Evolutionary conservation across 2,329 filamentous ascomycete genomes (phyloP).

Genomic region (Fusarium sambucinum): DNA sequence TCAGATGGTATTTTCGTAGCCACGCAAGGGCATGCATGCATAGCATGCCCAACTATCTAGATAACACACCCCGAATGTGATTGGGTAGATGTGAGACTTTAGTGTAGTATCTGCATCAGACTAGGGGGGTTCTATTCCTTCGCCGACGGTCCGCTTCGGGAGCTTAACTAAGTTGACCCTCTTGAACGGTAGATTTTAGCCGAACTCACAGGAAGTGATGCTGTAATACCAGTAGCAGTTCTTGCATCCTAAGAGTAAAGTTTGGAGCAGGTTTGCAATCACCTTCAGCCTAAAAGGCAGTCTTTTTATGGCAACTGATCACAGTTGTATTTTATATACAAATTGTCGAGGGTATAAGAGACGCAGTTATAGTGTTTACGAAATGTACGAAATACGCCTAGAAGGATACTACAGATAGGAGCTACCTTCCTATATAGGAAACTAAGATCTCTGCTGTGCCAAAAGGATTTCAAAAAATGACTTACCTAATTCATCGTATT

Average conservation of each 20-base stretch:
- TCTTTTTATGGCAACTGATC: too few relatives aligned
- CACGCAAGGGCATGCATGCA: neutral
- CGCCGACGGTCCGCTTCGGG: neutral
- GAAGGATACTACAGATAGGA: neutral
- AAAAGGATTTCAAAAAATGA: neutral
- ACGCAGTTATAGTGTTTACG: neutral
- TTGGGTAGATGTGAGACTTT: neutral
- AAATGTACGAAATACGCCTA: neutral
- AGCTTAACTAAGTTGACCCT: neutral
- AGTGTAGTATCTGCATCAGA: neutral
- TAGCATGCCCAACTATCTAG: too few relatives aligned
- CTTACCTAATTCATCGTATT: neutral
- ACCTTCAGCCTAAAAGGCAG: neutral
- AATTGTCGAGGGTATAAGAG: neutral
- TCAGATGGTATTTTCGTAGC: neutral
- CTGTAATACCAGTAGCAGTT: accelerated
- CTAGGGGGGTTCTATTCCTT: neutral
- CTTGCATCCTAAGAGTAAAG: too few relatives aligned
- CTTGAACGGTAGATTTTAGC: neutral
- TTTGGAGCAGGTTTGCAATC: neutral
- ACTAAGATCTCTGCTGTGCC: neutral
- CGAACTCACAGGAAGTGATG: accelerated
- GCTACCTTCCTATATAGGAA: neutral
- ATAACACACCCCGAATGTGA: too few relatives aligned
- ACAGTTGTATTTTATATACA: neutral